Conservation (phyloP, 1,139 yeast genomes). For the Pichia sorboxylosa region DNA sequence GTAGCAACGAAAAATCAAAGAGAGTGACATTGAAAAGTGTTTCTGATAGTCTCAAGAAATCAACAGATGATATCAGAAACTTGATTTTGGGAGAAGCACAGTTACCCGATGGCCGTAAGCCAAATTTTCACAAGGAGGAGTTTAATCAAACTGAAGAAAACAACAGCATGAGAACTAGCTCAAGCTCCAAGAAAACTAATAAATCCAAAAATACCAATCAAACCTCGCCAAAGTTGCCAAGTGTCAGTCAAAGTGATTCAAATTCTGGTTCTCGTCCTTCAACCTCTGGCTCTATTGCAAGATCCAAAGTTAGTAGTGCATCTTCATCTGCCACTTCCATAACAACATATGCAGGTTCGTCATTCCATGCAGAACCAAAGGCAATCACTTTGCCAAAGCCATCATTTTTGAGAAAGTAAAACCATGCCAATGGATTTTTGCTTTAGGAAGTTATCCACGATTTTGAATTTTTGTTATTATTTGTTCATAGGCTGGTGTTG, state of each 20-base stretch:
- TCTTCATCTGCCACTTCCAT: constrained; percentile 4
- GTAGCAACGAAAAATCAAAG: constrained; percentile 9
- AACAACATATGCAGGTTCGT: constrained; percentile 42
- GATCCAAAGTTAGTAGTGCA: constrained; percentile 18
- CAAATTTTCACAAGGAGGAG: constrained; percentile 1
- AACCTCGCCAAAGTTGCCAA: constrained; percentile 14
- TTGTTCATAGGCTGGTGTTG: neutral
- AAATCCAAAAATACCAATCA: neutral
- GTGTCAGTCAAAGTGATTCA: neutral
- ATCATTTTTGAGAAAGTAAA: constrained; percentile 28
- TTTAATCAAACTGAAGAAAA: neutral
- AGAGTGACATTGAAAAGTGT: constrained; percentile 14
- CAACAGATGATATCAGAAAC: constrained; percentile 17
- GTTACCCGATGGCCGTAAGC: constrained; percentile 1
- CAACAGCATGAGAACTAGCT: neutral
- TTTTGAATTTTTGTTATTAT: neutral
- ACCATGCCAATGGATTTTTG: no score
- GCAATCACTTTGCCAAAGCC: constrained; percentile 49
- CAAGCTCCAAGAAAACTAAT: neutral
- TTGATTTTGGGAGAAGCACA: constrained; percentile 9
- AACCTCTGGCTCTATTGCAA: constrained; percentile 14
- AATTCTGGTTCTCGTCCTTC: constrained; percentile 13
- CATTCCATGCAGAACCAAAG: constrained; percentile 47
- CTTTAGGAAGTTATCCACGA: neutral
- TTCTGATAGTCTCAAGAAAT: constrained; percentile 14